Evolutionary conservation across 805 yeast genomes (phyloP), one percentile per base, ranked within the genome.

Genomic region (Barnettozyma pratensis): DNA sequence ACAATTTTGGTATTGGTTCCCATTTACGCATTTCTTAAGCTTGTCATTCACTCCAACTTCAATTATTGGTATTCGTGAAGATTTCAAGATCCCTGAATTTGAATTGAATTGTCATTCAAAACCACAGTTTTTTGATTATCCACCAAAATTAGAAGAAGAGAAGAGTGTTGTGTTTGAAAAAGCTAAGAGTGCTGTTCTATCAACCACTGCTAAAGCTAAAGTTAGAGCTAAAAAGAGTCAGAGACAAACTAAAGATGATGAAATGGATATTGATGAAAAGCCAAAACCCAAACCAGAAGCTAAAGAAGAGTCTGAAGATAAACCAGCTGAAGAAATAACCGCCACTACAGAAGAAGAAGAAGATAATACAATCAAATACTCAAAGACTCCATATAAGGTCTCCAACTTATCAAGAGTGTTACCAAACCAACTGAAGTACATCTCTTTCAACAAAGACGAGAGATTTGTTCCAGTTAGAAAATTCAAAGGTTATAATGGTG

Each of bases 1-100:
- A 9, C 99, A 94, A 71, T 87, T 87, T 64, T 94, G 99, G 99
- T 88, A 90, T 69, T 94, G 99, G 99, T 94, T 84, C 81, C 99
- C 99, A 51, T 76, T 91, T 50, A 81, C 97, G 1, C 98, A 94
- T 69, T 94, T 94, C 72, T 72, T 94, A 60, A 83, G 95, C 19
- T 77, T 94, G 56, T 88, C 97, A 35, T 91, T 91, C 69, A 79
- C 94, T 7, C 97, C 99, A 46, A 94, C 98, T 2, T 81, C 95
- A 6, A 78, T 92, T 25, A 81, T 88, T 56, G 97, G 96, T 55
- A 87, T 94, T 10, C 81, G 83, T 49, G 85, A 79, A 52, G 96
- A 91, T 66, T 76, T 92, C 66, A 84, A 84, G 65, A 84, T 88
- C 52, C 98, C 99, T 31, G 79, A 87, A 62, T 83, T 94, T 62